Conservation (phyloP, 352 stramenopile genomes). For the Pythium sukuiense region DNA sequence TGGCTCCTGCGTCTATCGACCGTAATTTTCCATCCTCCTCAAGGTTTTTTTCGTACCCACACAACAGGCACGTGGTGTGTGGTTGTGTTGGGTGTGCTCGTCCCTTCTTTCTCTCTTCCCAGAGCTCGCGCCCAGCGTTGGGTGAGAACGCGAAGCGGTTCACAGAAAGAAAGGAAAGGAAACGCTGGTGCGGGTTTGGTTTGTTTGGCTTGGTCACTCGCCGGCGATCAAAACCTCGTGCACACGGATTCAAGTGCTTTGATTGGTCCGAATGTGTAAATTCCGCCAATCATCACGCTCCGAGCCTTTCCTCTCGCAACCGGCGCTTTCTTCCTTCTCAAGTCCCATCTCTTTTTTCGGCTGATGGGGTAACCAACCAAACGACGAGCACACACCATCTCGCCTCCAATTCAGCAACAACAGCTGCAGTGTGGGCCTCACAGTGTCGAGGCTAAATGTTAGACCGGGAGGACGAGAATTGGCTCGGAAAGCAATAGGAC, state of each 20-base stretch:
- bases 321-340: conserved; percentile 40
- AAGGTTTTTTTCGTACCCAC: conserved; percentile 17
- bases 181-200: conserved; percentile 14
- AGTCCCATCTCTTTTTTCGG: conserved; percentile 38
- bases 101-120: conserved; percentile 27
- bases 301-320: conserved; percentile 32
- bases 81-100: conserved; percentile 9
- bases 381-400: conserved; percentile 30
- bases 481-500: conserved; percentile 26
- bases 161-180: conserved; percentile 28
- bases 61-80: neutral
- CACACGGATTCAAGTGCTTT: neutral
- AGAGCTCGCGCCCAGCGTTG: conserved; percentile 1
- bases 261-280: conserved; percentile 33
- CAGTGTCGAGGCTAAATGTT: conserved; percentile 30
- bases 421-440: conserved; percentile 9
- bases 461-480: conserved; percentile 20
- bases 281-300: conserved; percentile 37
- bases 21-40: conserved; percentile 9
- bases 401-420: conserved; percentile 38
- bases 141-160: conserved; percentile 20
- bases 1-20: neutral
- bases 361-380: conserved; percentile 35
- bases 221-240: conserved; percentile 33
- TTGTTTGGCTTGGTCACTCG: neutral